These are phyloP conservation scores for Xylogone sp. DNA, from an alignment of 2,329 filamentous ascomycete genomes.

Conservation along the genomic window DNA sequence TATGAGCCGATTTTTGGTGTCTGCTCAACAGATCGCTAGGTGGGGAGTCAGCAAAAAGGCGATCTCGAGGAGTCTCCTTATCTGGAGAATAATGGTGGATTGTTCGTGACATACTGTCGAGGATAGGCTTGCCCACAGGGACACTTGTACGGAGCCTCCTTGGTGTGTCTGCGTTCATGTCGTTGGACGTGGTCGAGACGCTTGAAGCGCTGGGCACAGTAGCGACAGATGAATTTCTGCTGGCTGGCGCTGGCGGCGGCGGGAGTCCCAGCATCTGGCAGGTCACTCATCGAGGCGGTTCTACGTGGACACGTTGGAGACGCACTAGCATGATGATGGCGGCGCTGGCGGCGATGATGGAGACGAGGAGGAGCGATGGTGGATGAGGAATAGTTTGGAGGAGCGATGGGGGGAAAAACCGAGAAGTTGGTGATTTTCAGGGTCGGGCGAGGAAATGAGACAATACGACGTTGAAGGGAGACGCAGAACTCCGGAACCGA, in stretches of 20 bases:
- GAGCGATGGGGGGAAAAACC: no score
- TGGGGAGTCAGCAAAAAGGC: slow-evolving; percentile 52
- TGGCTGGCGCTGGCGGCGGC: not conserved
- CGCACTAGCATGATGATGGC: not conserved
- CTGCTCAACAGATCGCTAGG: slow-evolving; percentile 61
- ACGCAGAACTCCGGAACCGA: no score
- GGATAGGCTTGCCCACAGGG: slow-evolving; percentile 61
- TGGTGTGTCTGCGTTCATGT: slow-evolving; percentile 61
- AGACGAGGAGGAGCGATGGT: no score
- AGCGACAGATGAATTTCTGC: slow-evolving; percentile 45
- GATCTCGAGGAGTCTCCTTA: not conserved
- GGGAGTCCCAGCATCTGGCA: not conserved
- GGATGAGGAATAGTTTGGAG: no score
- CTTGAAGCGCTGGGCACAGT: slow-evolving; percentile 60
- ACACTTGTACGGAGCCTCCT: slow-evolving; percentile 61
- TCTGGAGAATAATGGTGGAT: no score
- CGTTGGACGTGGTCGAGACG: slow-evolving; percentile 62
- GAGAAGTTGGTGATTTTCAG: no score
- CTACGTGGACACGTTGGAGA: not conserved
- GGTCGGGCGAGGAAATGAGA: no score
- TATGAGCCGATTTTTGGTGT: slow-evolving; percentile 61
- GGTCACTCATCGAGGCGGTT: not conserved
- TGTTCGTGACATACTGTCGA: slow-evolving; percentile 53
- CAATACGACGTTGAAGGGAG: no score
- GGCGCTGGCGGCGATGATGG: not conserved